Evolutionary conservation across 106 monocot species (phyloP).

Genomic region (Cymbidium sinense): DNA sequence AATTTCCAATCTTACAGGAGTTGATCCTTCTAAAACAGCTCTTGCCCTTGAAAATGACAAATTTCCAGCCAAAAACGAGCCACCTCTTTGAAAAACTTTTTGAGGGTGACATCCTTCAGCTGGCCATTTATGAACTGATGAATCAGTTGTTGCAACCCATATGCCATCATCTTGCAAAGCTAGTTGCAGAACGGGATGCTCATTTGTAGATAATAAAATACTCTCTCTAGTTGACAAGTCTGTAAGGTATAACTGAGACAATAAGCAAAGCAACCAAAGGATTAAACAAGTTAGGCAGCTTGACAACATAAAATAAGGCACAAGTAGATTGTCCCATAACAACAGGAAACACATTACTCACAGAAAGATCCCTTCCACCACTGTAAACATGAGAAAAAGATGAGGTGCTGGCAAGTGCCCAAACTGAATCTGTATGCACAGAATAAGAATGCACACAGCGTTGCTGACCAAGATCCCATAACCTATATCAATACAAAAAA

Average conservation of each 20-base stretch:
- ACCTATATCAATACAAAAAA: conserved; percentile 33
- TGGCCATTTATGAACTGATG: conserved; percentile 81
- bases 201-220: conserved; percentile 76
- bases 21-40: conserved; percentile 80
- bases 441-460: conserved; percentile 97
- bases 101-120: conserved; percentile 70
- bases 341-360: conserved; percentile 27
- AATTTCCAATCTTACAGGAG: conserved; percentile 53
- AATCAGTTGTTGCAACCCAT: conserved; percentile 96
- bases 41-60: conserved; percentile 93
- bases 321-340: background rate
- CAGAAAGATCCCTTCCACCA: conserved; percentile 92
- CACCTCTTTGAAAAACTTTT: conserved; percentile 78
- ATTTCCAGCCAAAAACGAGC: conserved; percentile 95
- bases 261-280: conserved; percentile 15
- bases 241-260: conserved; percentile 78
- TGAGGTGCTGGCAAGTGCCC: conserved; percentile 93
- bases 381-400: conserved; percentile 95
- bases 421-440: conserved; percentile 97
- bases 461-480: conserved; percentile 99
- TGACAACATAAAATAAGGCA: background rate
- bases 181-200: conserved; percentile 72
- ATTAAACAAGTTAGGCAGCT: conserved; percentile 8
- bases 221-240: conserved; percentile 89
- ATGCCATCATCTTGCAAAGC: conserved; percentile 84